Evolutionary conservation across 768 basidiomycete species (phyloP).

Genomic region (Tulasnella sp.): DNA sequence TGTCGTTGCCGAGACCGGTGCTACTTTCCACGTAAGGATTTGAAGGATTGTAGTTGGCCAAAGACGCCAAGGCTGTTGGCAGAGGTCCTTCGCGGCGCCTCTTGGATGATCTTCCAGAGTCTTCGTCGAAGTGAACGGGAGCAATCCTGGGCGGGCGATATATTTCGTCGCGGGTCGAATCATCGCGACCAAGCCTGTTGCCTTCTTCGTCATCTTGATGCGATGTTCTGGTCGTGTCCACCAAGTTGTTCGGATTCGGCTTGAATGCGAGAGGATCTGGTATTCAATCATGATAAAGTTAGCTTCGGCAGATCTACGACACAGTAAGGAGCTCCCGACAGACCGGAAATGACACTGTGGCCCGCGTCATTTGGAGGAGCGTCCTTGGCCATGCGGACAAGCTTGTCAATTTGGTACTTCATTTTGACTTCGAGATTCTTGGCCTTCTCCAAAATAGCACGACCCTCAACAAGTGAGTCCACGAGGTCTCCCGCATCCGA

Average conservation of each 20-base stretch:
- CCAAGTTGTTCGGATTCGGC: conserved; percentile 78
- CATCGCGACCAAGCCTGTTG: conserved; percentile 31
- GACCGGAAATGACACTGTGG: conserved; percentile 58
- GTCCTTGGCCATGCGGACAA: conserved; percentile 70
- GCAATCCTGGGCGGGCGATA: conserved; percentile 87
- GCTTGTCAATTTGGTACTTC: conserved; percentile 94
- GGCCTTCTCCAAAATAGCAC: conserved; percentile 84
- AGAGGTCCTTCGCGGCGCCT: conserved; percentile 49
- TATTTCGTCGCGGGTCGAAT: conserved; percentile 47
- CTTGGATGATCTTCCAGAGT: conserved; percentile 43
- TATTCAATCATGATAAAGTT: neutral
- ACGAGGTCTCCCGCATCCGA: conserved; percentile 67
- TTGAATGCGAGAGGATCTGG: conserved; percentile 88
- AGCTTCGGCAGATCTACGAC: conserved; percentile 11
- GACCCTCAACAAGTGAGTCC: conserved; percentile 71
- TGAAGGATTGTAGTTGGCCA: conserved; percentile 51
- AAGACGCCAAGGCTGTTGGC: conserved; percentile 59
- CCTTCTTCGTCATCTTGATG: conserved; percentile 38
- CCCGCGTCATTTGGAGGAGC: conserved; percentile 41
- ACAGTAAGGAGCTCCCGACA: conserved; percentile 32
- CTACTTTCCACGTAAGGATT: conserved; percentile 69
- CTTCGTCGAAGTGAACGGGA: conserved; percentile 78
- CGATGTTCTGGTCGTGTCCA: conserved; percentile 37
- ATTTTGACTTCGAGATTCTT: conserved; percentile 80
- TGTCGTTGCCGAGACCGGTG: conserved; percentile 60